A percentile compares a stretch with the other conserved stretches of the same genome.
Evolutionary conservation across 192 early-diverging fungal genomes (phyloP).

Genomic region (Entomortierella parvispora): DNA sequence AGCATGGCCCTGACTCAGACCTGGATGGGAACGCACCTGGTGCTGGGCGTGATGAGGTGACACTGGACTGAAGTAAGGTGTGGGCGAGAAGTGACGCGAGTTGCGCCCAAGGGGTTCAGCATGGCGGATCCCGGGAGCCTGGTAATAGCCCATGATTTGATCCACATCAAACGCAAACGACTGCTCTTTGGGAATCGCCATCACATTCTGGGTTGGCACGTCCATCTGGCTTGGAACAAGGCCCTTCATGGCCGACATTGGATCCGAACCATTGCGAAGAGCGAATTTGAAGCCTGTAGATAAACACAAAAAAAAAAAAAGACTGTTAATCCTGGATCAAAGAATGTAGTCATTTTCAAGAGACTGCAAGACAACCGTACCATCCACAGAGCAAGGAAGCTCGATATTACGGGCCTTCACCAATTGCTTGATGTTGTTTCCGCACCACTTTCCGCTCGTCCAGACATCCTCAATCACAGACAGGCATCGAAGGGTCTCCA

Average conservation of each 20-base stretch:
- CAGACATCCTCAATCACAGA: conserved; percentile 44
- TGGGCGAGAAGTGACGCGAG: conserved; percentile 45
- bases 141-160: conserved; percentile 51
- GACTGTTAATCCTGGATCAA: neutral
- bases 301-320: neutral
- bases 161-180: conserved; percentile 46
- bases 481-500: conserved; percentile 42
- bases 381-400: conserved; percentile 42
- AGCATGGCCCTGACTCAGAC: conserved; percentile 38
- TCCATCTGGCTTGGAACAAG: conserved; percentile 13
- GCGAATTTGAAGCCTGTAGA: conserved; percentile 37
- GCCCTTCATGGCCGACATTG: conserved; percentile 5
- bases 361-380: neutral
- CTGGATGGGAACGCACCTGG: conserved; percentile 30
- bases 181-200: conserved; percentile 32
- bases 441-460: conserved; percentile 46
- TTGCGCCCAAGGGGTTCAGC: conserved; percentile 31
- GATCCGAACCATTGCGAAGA: conserved; percentile 17
- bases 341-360: no score
- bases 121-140: conserved; percentile 20
- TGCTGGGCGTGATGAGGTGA: conserved; percentile 25
- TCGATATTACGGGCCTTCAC: conserved; percentile 45
- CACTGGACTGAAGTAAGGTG: conserved; percentile 39
- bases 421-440: conserved; percentile 42
- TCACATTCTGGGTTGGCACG: neutral